Evolutionary conservation across 768 basidiomycete species (phyloP).

Genomic region (Pisolithus sp.): DNA sequence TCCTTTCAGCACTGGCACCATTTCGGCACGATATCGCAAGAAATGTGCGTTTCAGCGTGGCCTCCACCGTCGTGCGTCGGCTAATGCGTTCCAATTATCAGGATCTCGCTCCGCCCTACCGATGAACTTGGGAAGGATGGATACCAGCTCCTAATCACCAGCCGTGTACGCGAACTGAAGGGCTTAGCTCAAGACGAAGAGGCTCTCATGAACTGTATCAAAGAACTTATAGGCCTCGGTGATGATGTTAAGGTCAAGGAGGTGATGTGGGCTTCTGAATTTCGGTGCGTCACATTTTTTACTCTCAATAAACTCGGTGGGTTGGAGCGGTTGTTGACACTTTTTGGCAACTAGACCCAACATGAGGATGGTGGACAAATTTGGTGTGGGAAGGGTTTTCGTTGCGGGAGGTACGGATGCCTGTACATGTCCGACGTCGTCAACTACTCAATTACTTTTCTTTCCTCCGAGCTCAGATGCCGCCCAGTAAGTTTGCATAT

Average conservation of each 20-base stretch:
- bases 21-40: slow-evolving; percentile 5
- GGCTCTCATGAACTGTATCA: slow-evolving; percentile 25
- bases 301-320: too few relatives aligned
- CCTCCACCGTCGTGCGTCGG: background rate
- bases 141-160: slow-evolving; percentile 9
- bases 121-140: slow-evolving; percentile 17
- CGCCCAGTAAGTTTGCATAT: too few relatives aligned
- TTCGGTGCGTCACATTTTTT: slow-evolving; percentile 14
- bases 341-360: background rate
- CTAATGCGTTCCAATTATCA: slow-evolving; percentile 5
- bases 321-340: background rate
- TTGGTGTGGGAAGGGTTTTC: too few relatives aligned
- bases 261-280: slow-evolving; percentile 19
- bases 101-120: slow-evolving; percentile 5
- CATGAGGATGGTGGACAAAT: too few relatives aligned
- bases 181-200: slow-evolving; percentile 16
- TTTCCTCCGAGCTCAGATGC: too few relatives aligned
- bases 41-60: slow-evolving; percentile 1
- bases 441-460: too few relatives aligned
- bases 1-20: slow-evolving; percentile 18
- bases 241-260: slow-evolving; percentile 4
- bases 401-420: too few relatives aligned
- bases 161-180: slow-evolving; percentile 7
- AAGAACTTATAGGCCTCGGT: slow-evolving; percentile 18
- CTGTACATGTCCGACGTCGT: too few relatives aligned